phyloP scores from a whole-genome alignment of 305 asterid genomes.

The Fraxinus velutina region DNA sequence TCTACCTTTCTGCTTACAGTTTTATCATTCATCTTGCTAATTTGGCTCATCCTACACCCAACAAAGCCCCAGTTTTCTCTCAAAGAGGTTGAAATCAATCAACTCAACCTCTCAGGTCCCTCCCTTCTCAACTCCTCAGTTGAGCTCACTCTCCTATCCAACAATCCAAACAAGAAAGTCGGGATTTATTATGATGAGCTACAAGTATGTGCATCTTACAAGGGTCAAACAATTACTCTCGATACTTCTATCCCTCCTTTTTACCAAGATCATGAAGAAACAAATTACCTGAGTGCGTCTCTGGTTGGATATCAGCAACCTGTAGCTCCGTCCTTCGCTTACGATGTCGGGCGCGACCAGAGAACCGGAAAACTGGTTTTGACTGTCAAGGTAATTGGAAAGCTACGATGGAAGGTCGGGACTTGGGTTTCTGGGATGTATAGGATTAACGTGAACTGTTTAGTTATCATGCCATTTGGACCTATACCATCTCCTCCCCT shows the following conservation, averaged over 20 bases:
- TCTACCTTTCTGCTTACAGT: constrained; percentile 56
- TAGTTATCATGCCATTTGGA: constrained; percentile 63
- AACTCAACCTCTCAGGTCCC: constrained; percentile 58
- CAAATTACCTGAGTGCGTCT: constrained; percentile 53
- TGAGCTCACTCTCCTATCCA: constrained; percentile 60
- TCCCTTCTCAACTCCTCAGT: constrained; percentile 79
- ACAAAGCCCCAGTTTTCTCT: constrained; percentile 69
- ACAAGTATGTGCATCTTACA: constrained; percentile 66
- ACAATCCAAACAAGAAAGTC: constrained; percentile 70
- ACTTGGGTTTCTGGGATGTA: constrained; percentile 90
- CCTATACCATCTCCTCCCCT: constrained; percentile 56
- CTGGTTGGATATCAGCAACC: constrained; percentile 60
- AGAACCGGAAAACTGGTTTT: constrained; percentile 47
- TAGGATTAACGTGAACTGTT: constrained; percentile 61
- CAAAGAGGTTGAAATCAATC: constrained; percentile 59
- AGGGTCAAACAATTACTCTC: constrained; percentile 62
- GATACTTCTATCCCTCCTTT: constrained; percentile 63
- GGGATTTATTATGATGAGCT: constrained; percentile 76
- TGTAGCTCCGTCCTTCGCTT: constrained; percentile 65
- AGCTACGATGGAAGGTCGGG: constrained; percentile 84
- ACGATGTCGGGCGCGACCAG: constrained; percentile 59
- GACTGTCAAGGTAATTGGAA: constrained; percentile 55
- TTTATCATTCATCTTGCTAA: constrained; percentile 57
- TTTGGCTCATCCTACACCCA: constrained; percentile 78
- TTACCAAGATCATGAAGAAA: constrained; percentile 70